Base-by-base conservation (phyloP, 2,329 filamentous ascomycete genomes). In the Microdochium trichocladiopsis region DNA sequence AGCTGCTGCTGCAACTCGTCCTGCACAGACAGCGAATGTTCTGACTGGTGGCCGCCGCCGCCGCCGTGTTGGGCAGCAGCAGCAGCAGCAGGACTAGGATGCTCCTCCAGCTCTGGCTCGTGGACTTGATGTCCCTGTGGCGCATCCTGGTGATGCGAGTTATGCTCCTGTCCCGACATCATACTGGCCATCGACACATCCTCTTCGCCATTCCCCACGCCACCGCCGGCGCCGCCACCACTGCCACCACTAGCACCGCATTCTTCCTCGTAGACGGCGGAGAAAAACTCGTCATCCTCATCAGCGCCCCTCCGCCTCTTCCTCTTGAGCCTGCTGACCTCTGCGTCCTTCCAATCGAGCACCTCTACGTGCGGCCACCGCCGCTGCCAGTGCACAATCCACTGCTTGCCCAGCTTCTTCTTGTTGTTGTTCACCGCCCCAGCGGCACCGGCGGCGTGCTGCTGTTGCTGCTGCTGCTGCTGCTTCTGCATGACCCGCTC, bases 351-450 rank as follows among this genome's bases (percentile, higher is more conserved):
- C 58, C 59, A 59, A 23, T 61, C 59, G 6, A 59, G 48, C 5
- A 58, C 55, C 23, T 57, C 53, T 48, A 61, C 50, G 3, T 58
- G 43, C 12, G 60, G 58, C 45, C 60, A 59, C 24, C 60, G 48
- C 47, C 57, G 56, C 53, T 61, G 57, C 58, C 58, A 64, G 25
- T 64, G 61, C 8, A 49, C 54, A 22, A 64, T 58, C 62, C 61
- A 63, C 53, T 62, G 60, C 51, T 60, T 63, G 14, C 62, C 61
- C 4, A 63, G 51, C 37, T 47, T 57, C 37, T 47, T 57, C 45
- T 55, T 56, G 12, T 52, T 56, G 11, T 43, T 23, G 12, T 14
- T 12, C 14, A 6, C 43, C 10, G 4, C 23, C 23, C 43, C 43
- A 22, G 43, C 16, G 10, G 10, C 47, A 8, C 21, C 47, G 23